Conservation (phyloP, 176 grass and related monocot genomes). For the Raddia distichophylla region DNA sequence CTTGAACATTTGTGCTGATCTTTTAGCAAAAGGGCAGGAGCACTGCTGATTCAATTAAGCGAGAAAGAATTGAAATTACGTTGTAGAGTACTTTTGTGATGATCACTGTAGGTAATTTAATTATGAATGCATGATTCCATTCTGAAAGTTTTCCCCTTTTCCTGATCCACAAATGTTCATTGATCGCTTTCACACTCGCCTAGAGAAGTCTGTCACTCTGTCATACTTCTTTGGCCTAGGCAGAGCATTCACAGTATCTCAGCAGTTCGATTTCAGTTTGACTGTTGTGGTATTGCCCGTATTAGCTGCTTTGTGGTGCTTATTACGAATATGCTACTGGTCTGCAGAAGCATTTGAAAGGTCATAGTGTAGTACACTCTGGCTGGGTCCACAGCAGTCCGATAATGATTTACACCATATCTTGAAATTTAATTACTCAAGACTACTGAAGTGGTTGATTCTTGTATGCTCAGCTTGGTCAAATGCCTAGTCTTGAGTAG, state of each 20-base stretch:
- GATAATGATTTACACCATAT: not conserved
- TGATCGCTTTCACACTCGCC: constrained; percentile 10
- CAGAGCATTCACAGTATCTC: not conserved
- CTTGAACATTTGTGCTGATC: not conserved
- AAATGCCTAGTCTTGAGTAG: not conserved
- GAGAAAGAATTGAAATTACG: no score
- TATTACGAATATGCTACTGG: not conserved
- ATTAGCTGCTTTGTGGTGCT: constrained; percentile 6
- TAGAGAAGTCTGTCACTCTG: constrained; percentile 9
- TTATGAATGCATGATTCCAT: not conserved
- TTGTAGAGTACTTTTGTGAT: not conserved
- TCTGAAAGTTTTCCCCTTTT: constrained; percentile 26
- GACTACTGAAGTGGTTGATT: not conserved
- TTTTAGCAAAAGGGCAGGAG: no score
- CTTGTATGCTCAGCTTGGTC: not conserved
- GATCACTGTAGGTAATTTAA: not conserved
- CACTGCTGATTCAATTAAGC: no score
- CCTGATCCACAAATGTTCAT: constrained; percentile 24
- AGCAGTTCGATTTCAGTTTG: not conserved
- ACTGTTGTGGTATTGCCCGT: not conserved
- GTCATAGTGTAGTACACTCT: not conserved
- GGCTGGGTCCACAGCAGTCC: not conserved
- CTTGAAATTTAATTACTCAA: not conserved
- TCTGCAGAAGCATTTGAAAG: not conserved
- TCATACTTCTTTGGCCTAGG: constrained; percentile 6